These are phyloP conservation scores for Margaritispora aquatica DNA, from an alignment of 495 filamentous ascomycete species.

Conservation along the genomic window DNA sequence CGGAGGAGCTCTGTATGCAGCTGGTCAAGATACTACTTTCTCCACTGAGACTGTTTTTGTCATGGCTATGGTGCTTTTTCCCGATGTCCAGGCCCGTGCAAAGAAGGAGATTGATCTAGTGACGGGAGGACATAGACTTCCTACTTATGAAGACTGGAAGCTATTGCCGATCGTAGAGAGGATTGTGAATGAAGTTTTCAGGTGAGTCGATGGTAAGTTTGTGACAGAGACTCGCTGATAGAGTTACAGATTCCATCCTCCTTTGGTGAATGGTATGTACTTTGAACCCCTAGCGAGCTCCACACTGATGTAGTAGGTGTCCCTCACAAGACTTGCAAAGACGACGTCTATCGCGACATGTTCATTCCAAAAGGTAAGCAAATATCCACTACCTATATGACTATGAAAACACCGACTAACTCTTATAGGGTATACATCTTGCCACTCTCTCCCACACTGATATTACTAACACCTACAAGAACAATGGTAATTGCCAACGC, in stretches of 20 bases:
- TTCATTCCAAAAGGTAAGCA: constrained; percentile 35
- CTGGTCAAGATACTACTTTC: constrained; percentile 6
- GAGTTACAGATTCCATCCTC: background rate
- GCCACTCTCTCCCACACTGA: no score
- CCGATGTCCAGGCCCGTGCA: constrained; percentile 25
- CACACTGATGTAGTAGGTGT: constrained; percentile 8
- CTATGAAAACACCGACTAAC: background rate
- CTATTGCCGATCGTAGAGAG: constrained; percentile 24
- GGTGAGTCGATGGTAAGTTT: constrained; percentile 11
- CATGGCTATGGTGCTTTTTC: constrained; percentile 21
- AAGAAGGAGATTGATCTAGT: constrained; percentile 29
- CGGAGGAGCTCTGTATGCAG: background rate
- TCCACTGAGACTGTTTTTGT: constrained; percentile 16
- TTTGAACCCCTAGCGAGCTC: background rate
- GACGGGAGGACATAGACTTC: constrained; percentile 22
- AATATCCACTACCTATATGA: background rate
- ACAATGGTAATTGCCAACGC: constrained; percentile 38
- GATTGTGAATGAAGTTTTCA: constrained; percentile 19
- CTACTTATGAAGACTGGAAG: constrained; percentile 21
- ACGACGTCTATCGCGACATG: constrained; percentile 35
- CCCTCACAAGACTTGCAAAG: constrained; percentile 26
- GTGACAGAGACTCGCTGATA: background rate
- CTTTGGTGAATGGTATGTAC: constrained; percentile 1
- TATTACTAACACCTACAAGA: background rate
- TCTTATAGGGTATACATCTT: background rate